Conservation (phyloP, 2,329 filamentous ascomycete species). For the Aspergillus pseudonomiae region DNA sequence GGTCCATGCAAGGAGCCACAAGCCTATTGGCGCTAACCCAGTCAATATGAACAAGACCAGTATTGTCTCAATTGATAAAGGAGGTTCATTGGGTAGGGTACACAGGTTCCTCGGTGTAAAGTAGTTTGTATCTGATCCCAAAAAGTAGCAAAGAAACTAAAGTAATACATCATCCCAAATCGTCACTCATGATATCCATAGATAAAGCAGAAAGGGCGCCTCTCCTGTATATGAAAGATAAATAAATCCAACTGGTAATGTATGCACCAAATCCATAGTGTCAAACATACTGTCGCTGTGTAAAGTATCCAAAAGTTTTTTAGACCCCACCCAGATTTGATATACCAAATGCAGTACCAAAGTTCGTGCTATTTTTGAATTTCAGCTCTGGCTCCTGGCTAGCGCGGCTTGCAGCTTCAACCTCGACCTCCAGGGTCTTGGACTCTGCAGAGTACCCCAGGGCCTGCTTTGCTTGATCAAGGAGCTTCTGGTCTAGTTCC, state of each 20-base stretch:
- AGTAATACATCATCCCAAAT: constrained; percentile 7
- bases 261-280: neutral
- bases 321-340: constrained; percentile 14
- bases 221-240: constrained; percentile 5
- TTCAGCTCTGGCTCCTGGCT: constrained; percentile 43
- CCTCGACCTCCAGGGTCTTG: constrained; percentile 26
- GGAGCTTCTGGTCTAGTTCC: constrained; percentile 47
- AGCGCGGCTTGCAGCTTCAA: constrained; percentile 26
- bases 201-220: constrained; percentile 5
- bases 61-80: neutral
- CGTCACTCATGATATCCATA: constrained; percentile 18
- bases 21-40: neutral
- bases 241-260: constrained; percentile 1
- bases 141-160: constrained; percentile 8
- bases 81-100: constrained; percentile 11
- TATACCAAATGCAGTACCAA: constrained; percentile 51
- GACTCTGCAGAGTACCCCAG: constrained; percentile 29
- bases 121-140: neutral
- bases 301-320: neutral
- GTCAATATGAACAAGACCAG: neutral
- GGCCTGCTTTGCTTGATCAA: constrained; percentile 42
- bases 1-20: constrained; percentile 15
- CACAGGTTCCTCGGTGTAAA: constrained; percentile 13
- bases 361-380: constrained; percentile 50
- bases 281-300: neutral